Percentiles rank a stretch among this genome's conserved stretches.
phyloP scores from a whole-genome alignment of 306 rosid species.

The Prunus mongolica region DNA sequence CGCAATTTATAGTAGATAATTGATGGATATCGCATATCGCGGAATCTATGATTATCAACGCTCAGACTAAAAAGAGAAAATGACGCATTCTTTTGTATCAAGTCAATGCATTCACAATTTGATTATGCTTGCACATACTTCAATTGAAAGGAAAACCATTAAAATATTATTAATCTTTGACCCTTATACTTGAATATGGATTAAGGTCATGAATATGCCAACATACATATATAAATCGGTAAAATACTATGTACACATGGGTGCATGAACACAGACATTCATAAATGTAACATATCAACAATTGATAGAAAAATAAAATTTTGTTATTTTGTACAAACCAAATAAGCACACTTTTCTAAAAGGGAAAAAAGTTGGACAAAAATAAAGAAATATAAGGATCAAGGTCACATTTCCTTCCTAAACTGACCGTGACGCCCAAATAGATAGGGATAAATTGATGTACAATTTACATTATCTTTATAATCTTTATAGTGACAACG shows the following conservation, averaged over 20 bases:
- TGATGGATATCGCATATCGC: not conserved
- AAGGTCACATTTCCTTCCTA: conserved; percentile 6
- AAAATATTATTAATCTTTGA: not conserved
- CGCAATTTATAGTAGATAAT: not conserved
- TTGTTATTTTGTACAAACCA: not conserved
- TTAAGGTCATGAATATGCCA: not conserved
- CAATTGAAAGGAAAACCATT: not conserved
- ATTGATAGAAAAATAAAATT: not conserved
- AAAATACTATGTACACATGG: not conserved
- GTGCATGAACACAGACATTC: not conserved
- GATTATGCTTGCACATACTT: not conserved
- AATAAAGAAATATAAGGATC: not conserved
- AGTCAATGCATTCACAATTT: not conserved
- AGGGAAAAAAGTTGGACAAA: not conserved
- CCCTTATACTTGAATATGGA: not conserved
- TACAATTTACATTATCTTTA: not conserved
- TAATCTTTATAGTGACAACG: conserved; percentile 1
- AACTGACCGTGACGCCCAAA: not conserved
- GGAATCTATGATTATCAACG: not conserved
- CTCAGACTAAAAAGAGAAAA: not conserved
- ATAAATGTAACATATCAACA: not conserved
- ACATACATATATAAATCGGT: not conserved
- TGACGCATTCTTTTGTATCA: not conserved
- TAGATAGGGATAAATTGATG: not conserved
- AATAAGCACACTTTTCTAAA: not conserved